Evolutionary conservation across 2,329 filamentous ascomycete species (phyloP), one percentile per base, ranked within the genome.

Genomic region (Colletotrichum acutatum): DNA sequence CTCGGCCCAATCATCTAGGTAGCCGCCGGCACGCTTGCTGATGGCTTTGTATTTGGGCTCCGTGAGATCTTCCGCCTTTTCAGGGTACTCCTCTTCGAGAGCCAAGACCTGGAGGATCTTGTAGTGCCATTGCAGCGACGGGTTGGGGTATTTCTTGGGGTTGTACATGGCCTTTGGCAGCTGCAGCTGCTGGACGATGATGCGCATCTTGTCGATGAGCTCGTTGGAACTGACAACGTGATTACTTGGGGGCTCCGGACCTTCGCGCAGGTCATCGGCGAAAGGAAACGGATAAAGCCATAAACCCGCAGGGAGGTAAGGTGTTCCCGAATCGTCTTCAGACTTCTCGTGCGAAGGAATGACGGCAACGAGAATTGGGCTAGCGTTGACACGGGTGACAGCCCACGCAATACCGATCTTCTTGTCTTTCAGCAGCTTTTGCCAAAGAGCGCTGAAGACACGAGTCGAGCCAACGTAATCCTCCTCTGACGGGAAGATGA

Each of bases 91-190:
- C 80, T 99, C 97, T 46, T 98, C 95, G 0, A 99, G 87, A 0
- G 97, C 97, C 70, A 98, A 88, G 7, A 94, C 93, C 83, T 99
- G 97, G 0, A 99, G 85, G 58, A 99, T 97, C 74, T 91, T 92
- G 86, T 98, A 99, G 84, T 98, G 97, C 95, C 96, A 99, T 83
- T 99, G 97, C 28, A 99, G 86, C 9, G 94, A 90, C 11, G 95
- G 95, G 74, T 99, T 99, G 0, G 97, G 94, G 78, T 98, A 98
- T 78, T 93, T 97, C 1, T 87, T 86, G 1, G 96, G 95, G 76
- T 97, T 93, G 79, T 97, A 99, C 37, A 90, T 87, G 6, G 90
- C 95, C 78, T 94, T 95, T 0, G 97, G 97, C 8, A 99, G 89
- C 80, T 98, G 95, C 0, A 98, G 85, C 76, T 97, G 95, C 79